Evolutionary conservation across 495 filamentous ascomycete genomes (phyloP).

Genomic region (Neurospora sp.): DNA sequence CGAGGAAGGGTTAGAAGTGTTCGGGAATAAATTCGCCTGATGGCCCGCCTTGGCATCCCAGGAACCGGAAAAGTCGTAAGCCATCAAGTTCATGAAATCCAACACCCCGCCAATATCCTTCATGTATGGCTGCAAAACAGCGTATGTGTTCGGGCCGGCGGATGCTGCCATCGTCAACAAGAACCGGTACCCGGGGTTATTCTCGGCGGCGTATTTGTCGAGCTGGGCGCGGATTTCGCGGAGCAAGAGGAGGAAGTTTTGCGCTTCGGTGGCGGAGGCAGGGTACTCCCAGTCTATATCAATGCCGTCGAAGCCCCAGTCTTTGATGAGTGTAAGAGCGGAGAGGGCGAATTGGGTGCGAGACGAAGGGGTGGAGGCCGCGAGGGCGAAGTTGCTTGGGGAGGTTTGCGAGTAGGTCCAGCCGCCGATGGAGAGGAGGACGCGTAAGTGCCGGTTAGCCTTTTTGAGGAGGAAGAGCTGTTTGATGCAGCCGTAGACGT

Average conservation of each 20-base stretch:
- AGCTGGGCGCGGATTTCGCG: conserved; percentile 53
- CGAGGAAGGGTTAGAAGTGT: conserved; percentile 30
- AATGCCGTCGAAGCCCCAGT: conserved; percentile 44
- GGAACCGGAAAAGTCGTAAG: conserved; percentile 60
- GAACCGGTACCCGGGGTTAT: conserved; percentile 48
- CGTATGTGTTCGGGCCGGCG: conserved; percentile 54
- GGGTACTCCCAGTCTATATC: conserved; percentile 50
- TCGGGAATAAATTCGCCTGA: conserved; percentile 64
- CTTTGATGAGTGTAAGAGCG: conserved; percentile 53
- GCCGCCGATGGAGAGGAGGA: conserved; percentile 79
- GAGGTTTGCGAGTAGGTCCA: conserved; percentile 63
- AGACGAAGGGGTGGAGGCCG: conserved; percentile 46
- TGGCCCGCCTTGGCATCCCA: conserved; percentile 64
- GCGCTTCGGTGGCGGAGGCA: conserved; percentile 46
- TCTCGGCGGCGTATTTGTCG: conserved; percentile 48
- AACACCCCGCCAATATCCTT: conserved; percentile 54
- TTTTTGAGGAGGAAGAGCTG: conserved; percentile 84
- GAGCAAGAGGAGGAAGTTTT: conserved; percentile 65
- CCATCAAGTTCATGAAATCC: conserved; percentile 86
- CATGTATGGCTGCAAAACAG: conserved; percentile 46
- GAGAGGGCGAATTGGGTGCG: conserved; percentile 54
- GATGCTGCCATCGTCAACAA: conserved; percentile 64
- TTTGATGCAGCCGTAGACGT: conserved; percentile 76
- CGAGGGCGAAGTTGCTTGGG: conserved; percentile 55
- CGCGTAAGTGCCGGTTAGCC: conserved; percentile 73